Base-by-base conservation (phyloP, 148 eudicot species). In the Rhododendron mucronatum region DNA sequence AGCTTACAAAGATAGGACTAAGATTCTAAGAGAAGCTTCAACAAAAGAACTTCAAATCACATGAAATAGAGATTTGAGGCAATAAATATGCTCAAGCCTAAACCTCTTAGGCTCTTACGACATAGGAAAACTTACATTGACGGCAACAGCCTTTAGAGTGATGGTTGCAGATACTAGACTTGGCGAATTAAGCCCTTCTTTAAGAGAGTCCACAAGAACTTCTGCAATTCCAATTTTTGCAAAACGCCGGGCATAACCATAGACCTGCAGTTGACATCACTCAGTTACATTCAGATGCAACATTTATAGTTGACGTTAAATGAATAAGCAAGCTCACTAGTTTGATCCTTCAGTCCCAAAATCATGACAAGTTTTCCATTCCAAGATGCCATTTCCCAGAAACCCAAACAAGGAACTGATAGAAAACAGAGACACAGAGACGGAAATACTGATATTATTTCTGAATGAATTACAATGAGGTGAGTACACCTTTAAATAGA, bases 101-200 rank as follows among this genome's bases (percentile, higher is more conserved):
- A 75, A 23, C 16, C 30, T 30, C 30, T 30, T 30, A 30, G 30
- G 30, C 37, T 79, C 21, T 78, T n/a, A 7, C 2, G 3, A 73
- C 30, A 21, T 16, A 67, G 7, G 26, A 28, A 44, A 39, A 87
- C 95, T 90, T 91, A 97, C 98, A 91, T 97, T 97, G 33, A 97
- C 99, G 83, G 91, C 95, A 86, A 95, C 93, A 87, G 99, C 95
- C 87, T 94, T 97, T 84, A 97, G 86, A 90, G 99, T 96, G 87
- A 92, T 90, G 85, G 89, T 87, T 50, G 98, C 96, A 84, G 99
- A 97, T 89, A 94, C 92, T 48, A 97, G 81, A 87, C 95, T 82
- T 59, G 98, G 91, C 21, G 98, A 93, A 80, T 89, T 88, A 37
- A 95, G 82, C 57, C 95, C 98, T 88, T 93, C 93, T 47, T 85